A percentile compares a stretch with the other conserved stretches of the same genome.
Conservation (phyloP, 2,329 filamentous ascomycete species). For the Phoma sp. region DNA sequence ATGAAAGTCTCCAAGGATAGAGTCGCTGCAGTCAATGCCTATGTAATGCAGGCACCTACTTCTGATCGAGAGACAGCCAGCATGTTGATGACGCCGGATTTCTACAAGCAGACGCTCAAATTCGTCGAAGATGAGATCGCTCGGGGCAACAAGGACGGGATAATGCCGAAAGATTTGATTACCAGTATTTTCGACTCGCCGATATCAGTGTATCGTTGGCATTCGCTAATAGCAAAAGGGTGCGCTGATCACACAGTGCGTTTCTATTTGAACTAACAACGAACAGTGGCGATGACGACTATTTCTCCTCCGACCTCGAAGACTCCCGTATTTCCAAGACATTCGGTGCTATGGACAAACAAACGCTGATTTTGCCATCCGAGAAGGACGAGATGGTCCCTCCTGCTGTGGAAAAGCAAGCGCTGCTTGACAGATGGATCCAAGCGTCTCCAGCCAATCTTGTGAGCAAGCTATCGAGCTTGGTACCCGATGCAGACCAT, state of each 20-base stretch:
- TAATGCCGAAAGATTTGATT: background rate
- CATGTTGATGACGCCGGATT: slow-evolving; percentile 19
- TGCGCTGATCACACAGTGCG: background rate
- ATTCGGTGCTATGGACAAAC: no score
- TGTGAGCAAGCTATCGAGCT: no score
- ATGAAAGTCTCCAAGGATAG: background rate
- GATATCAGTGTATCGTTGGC: slow-evolving; percentile 23
- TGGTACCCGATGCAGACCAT: no score
- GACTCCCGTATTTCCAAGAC: no score
- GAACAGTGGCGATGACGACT: background rate
- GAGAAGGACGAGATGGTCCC: no score
- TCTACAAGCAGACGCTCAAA: slow-evolving; percentile 4
- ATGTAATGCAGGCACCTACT: slow-evolving; percentile 21
- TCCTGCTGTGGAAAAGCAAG: no score
- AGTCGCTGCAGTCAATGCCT: slow-evolving; percentile 3
- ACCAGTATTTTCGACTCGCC: slow-evolving; percentile 19
- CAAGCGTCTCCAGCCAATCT: no score
- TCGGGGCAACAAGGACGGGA: background rate
- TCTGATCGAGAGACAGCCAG: slow-evolving; percentile 25
- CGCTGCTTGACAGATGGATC: no score
- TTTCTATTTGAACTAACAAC: background rate
- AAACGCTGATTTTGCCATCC: no score
- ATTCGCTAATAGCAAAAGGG: slow-evolving; percentile 15
- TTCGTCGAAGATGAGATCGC: slow-evolving; percentile 16
- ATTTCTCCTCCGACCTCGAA: no score